Evolutionary conservation across 116 monocot genomes (phyloP).

Genomic region (Trichopus zeylanicus): DNA sequence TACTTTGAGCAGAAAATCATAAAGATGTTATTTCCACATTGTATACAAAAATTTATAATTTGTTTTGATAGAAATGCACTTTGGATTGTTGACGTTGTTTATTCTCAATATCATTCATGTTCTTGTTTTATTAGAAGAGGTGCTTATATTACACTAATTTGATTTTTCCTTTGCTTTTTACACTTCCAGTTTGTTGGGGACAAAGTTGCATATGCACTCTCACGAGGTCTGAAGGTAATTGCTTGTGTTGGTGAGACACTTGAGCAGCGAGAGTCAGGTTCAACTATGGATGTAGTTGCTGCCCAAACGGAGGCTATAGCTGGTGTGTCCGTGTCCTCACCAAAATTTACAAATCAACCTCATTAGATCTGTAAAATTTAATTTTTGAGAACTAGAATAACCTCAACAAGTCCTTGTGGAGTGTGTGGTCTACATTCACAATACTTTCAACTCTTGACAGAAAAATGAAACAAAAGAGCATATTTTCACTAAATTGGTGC

Average conservation of each 20-base stretch:
- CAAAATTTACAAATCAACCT: neutral
- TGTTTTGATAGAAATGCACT: too few relatives aligned
- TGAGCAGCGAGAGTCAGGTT: slow-evolving; percentile 70
- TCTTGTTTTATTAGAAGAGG: neutral
- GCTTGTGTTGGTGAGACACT: slow-evolving; percentile 90
- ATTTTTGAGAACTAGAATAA: neutral
- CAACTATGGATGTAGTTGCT: slow-evolving; percentile 83
- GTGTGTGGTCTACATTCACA: too few relatives aligned
- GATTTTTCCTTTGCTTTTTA: neutral
- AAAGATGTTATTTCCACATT: too few relatives aligned
- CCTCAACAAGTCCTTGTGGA: too few relatives aligned
- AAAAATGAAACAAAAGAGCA: too few relatives aligned
- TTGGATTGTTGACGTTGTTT: too few relatives aligned
- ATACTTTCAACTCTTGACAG: too few relatives aligned
- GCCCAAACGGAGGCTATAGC: slow-evolving; percentile 81
- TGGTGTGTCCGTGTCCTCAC: slow-evolving; percentile 17
- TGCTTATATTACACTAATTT: neutral
- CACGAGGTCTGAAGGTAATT: slow-evolving; percentile 79
- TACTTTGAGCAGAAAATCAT: too few relatives aligned
- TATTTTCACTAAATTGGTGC: too few relatives aligned
- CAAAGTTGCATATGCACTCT: slow-evolving; percentile 79
- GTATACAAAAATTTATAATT: too few relatives aligned
- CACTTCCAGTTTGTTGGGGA: slow-evolving; percentile 62
- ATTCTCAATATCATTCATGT: neutral
- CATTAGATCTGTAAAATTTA: neutral